Percentiles rank a stretch among this genome's conserved stretches.
These are phyloP conservation scores for Thalassiosira oceanica DNA, from an alignment of 352 stramenopile species.

Conservation along the genomic window DNA sequence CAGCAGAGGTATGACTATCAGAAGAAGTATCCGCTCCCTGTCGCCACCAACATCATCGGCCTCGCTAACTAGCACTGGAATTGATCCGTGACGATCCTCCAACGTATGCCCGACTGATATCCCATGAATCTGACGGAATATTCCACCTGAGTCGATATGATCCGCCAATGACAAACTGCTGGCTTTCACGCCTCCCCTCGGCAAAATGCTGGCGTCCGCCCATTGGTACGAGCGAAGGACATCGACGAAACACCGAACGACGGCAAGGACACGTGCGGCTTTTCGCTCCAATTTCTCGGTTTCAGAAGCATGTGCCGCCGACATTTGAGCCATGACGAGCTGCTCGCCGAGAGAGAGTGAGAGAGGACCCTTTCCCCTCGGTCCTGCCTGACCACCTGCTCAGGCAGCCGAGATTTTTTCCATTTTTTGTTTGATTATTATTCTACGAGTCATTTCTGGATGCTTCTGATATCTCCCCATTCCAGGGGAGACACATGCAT, in stretches of 20 bases:
- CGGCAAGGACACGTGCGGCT: slow-evolving; percentile 22
- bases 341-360: no score
- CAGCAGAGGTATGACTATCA: slow-evolving; percentile 39
- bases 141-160: slow-evolving; percentile 22
- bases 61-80: no score
- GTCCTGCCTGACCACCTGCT: no score
- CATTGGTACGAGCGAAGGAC: slow-evolving; percentile 16
- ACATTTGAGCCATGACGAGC: no score
- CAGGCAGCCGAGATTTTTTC: no score
- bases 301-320: no score
- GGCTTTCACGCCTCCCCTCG: background rate
- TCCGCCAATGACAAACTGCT: slow-evolving; percentile 21
- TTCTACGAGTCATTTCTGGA: no score
- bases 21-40: slow-evolving; percentile 32
- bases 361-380: no score
- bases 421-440: no score
- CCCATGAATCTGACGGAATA: slow-evolving; percentile 16
- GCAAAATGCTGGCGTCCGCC: background rate
- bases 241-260: slow-evolving; percentile 45
- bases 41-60: no score
- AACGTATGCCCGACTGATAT: background rate
- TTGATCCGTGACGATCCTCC: slow-evolving; percentile 16
- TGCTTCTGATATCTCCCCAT: no score
- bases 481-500: no score
- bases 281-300: slow-evolving; percentile 32